Base-by-base conservation (phyloP, 2,329 filamentous ascomycete species). In the Aspergillus terreus region DNA sequence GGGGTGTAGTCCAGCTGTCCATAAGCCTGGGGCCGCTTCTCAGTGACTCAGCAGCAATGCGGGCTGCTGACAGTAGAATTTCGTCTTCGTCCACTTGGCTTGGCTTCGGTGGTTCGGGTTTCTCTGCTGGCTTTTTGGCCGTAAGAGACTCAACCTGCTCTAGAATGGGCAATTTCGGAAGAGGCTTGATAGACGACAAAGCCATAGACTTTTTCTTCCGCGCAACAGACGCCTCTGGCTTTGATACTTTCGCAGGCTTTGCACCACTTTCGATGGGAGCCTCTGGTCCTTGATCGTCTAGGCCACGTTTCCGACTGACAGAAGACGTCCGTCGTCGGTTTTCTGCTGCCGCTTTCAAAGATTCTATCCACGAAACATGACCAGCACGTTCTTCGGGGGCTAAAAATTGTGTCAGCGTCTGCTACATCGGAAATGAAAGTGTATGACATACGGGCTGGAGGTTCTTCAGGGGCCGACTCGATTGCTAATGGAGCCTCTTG, bases 31-130 rank as follows among this genome's bases (percentile, higher is more conserved):
- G 67, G 1, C 71, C 71, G 15, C 58, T 69, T 7, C 70, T 63
- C 7, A 75, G 44, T n/a, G 67, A 63, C 49, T 72, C 69, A 7
- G 71, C 71, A 17, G 68, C 67, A 40, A 75, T 72, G 9, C 72
- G 69, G 9, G 72, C 72, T 5, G 70, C 69, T 25, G 64, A 71
- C 15, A 75, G 62, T 11, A 74, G 63, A 9, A 75, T 58, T 56
- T 75, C 72, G 44, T 75, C 72, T 54, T 73, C 67, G 35, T 75
- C 70, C 35, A 74, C 63, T 50, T 68, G 62, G 44, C 50, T 57
- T 17, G 57, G 57, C 47, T 59, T 60, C 4, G 55, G 57, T 11
- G 54, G 46, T 35, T 63, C 57, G 10, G 57, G 50, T 32, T 64
- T 58, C 15, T 58, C 51, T 19, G 49, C 40, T 1, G 58, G 54